Conservation (phyloP, 257 asterid species). For the Gynochthodes officinalis region DNA sequence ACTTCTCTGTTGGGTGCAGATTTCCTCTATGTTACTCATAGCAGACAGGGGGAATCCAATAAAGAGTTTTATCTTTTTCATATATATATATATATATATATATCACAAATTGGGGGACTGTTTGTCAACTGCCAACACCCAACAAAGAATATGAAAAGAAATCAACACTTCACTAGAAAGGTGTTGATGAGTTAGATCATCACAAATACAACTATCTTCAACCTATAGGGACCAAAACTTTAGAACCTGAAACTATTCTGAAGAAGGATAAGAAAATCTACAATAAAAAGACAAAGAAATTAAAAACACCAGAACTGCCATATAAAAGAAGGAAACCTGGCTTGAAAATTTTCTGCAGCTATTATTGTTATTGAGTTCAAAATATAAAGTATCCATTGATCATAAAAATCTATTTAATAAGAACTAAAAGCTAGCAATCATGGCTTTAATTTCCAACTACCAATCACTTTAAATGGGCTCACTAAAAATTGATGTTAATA, state of each 20-base stretch:
- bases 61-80: conserved; percentile 1
- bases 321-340: neutral
- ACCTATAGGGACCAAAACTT: neutral
- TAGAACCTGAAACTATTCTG: neutral
- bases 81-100: no score
- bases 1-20: neutral
- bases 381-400: neutral
- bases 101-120: neutral
- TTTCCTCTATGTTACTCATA: neutral
- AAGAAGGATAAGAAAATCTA: neutral
- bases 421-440: neutral
- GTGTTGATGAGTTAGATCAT: neutral
- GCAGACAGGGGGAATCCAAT: conserved; percentile 1
- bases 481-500: neutral
- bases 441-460: neutral
- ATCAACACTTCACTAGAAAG: no score
- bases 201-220: neutral
- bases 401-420: neutral
- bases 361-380: neutral
- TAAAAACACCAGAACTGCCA: neutral
- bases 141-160: neutral
- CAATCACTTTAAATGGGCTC: neutral
- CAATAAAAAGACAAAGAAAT: neutral
- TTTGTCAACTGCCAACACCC: conserved; percentile 1
- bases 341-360: conserved; percentile 1